A percentile compares a stretch with the other conserved stretches of the same genome.
These are phyloP conservation scores for Cucurbitaria berberidis DNA, from an alignment of 2,329 filamentous ascomycete genomes.

Conservation along the genomic window DNA sequence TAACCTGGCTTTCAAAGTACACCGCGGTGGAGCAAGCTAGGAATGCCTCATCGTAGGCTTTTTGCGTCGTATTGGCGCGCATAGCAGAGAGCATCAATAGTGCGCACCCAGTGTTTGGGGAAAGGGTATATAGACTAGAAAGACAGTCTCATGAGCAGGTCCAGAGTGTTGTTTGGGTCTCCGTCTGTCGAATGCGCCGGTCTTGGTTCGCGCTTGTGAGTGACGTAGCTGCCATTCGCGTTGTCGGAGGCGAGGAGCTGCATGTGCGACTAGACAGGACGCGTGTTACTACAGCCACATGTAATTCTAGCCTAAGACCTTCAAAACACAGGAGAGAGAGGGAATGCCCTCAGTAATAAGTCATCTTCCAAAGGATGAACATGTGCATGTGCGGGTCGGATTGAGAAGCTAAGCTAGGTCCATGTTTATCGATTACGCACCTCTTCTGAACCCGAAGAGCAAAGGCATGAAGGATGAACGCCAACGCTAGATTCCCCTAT, in stretches of 20 bases:
- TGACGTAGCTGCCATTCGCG: constrained; percentile 38
- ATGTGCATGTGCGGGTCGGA: constrained; percentile 29
- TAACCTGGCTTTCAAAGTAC: constrained; percentile 91
- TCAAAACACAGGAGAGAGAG: not conserved
- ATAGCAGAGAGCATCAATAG: constrained; percentile 39
- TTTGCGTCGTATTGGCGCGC: constrained; percentile 77
- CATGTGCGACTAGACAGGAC: constrained; percentile 20
- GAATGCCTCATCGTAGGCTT: constrained; percentile 97
- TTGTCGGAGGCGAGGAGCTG: constrained; percentile 21
- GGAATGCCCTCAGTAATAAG: constrained; percentile 2
- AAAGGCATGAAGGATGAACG: constrained; percentile 4
- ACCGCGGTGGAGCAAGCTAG: constrained; percentile 93
- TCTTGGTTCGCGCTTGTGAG: constrained; percentile 31
- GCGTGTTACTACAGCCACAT: constrained; percentile 15
- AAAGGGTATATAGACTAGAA: constrained; percentile 53
- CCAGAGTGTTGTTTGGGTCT: constrained; percentile 24
- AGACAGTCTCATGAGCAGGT: constrained; percentile 13
- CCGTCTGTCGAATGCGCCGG: constrained; percentile 27
- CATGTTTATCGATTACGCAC: constrained; percentile 44
- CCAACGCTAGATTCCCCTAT: constrained; percentile 35
- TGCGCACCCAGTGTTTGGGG: constrained; percentile 9
- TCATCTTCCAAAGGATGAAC: constrained; percentile 8
- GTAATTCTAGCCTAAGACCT: not conserved
- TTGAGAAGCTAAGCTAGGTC: constrained; percentile 23
- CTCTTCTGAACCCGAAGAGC: constrained; percentile 8